phyloP scores from a whole-genome alignment of 2,329 filamentous ascomycete species.

The Aureobasidium sp. region DNA sequence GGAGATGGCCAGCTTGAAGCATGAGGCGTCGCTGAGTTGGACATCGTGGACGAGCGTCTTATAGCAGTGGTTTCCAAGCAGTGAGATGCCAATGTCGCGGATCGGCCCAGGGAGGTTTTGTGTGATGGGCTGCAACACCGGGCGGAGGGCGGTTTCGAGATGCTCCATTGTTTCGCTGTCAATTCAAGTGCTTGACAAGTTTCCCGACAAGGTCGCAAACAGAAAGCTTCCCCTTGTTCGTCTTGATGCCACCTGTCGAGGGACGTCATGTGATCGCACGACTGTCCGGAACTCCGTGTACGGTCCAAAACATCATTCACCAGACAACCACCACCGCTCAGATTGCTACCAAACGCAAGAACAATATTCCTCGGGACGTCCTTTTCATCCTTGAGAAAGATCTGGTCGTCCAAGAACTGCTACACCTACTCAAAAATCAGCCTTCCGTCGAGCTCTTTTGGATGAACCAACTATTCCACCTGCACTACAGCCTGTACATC shows the following conservation, averaged over 20 bases:
- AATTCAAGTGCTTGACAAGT: neutral
- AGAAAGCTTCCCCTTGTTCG: neutral
- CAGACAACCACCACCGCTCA: no score
- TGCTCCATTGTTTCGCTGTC: slow-evolving; percentile 31
- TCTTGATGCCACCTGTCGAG: slow-evolving; percentile 5
- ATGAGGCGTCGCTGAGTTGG: slow-evolving; percentile 65
- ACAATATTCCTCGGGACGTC: no score
- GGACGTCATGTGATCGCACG: no score
- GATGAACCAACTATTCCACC: no score
- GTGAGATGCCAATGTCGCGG: slow-evolving; percentile 62
- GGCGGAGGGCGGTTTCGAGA: slow-evolving; percentile 35
- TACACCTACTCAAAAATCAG: no score
- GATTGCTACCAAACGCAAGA: no score
- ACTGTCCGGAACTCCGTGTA: no score
- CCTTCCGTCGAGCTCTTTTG: no score
- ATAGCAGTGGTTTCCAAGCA: slow-evolving; percentile 79
- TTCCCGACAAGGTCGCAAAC: neutral
- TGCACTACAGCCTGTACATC: no score
- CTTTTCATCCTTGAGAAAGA: no score
- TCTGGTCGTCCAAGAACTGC: no score
- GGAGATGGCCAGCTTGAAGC: slow-evolving; percentile 81
- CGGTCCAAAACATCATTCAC: no score
- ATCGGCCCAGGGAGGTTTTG: slow-evolving; percentile 57
- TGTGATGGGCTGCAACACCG: slow-evolving; percentile 35
- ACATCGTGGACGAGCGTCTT: slow-evolving; percentile 75